Percentiles rank a stretch among this genome's conserved stretches.
Conservation (phyloP, 176 grass and related monocot species). For the Musa troglodytarum region DNA sequence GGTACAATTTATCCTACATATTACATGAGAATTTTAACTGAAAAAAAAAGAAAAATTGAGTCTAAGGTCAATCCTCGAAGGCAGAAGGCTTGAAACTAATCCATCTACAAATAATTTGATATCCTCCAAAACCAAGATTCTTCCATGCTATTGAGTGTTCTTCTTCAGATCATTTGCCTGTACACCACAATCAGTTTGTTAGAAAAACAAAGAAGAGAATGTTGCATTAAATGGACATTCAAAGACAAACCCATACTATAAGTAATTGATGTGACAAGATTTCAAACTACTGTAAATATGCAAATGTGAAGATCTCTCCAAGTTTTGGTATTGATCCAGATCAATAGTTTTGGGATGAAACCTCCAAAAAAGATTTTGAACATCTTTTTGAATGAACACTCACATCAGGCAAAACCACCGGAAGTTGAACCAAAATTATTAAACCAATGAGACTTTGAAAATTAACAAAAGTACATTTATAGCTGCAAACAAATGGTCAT, state of each 20-base stretch:
- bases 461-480: too few relatives aligned
- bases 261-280: background rate
- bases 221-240: background rate
- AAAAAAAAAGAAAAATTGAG: background rate
- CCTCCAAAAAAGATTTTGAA: too few relatives aligned
- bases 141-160: background rate
- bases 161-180: constrained; percentile 60
- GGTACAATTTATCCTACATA: background rate
- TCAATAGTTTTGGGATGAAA: too few relatives aligned
- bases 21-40: background rate
- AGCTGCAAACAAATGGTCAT: too few relatives aligned
- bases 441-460: too few relatives aligned
- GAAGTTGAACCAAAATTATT: too few relatives aligned
- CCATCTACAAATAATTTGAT: too few relatives aligned
- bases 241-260: background rate
- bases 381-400: too few relatives aligned
- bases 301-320: too few relatives aligned
- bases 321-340: too few relatives aligned
- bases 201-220: background rate
- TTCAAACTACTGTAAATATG: too few relatives aligned
- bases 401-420: too few relatives aligned
- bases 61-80: background rate
- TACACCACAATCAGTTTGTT: constrained; percentile 6
- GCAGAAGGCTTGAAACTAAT: background rate
- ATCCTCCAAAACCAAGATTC: background rate